Percentiles rank a stretch among this genome's conserved stretches.
phyloP scores from a whole-genome alignment of 352 stramenopile genomes.

The Phytopythium helicoides region DNA sequence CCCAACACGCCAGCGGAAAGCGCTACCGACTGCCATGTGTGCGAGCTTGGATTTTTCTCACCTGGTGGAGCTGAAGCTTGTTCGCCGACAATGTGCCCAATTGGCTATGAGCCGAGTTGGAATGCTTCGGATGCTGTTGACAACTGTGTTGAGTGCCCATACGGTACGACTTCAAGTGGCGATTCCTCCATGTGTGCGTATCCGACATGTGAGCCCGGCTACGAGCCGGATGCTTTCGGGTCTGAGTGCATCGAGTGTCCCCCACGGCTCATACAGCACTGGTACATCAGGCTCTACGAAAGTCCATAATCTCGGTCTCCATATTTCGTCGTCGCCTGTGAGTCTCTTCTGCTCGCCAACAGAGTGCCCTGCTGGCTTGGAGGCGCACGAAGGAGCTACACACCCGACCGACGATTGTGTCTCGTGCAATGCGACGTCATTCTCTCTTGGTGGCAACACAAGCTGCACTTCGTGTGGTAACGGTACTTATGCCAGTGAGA shows the following conservation, averaged over 20 bases:
- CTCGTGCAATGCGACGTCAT: slow-evolving; percentile 24
- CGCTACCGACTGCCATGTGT: slow-evolving; percentile 23
- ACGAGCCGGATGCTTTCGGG: slow-evolving; percentile 33
- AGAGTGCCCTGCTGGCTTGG: slow-evolving; percentile 20
- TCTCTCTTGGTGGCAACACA: slow-evolving; percentile 28
- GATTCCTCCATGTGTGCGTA: slow-evolving; percentile 30
- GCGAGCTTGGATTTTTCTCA: slow-evolving; percentile 33
- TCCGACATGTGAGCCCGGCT: slow-evolving; percentile 35
- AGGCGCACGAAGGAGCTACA: slow-evolving; percentile 16
- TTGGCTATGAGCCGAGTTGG: slow-evolving; percentile 21
- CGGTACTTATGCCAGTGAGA: slow-evolving; percentile 27
- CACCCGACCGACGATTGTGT: slow-evolving; percentile 26
- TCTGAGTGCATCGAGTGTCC: slow-evolving; percentile 23
- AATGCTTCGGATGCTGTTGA: slow-evolving; percentile 26
- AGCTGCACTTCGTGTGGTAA: slow-evolving; percentile 26
- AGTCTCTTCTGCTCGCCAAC: slow-evolving; percentile 22
- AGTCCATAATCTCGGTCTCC: slow-evolving; percentile 1
- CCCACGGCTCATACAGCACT: slow-evolving; percentile 21
- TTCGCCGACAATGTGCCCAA: slow-evolving; percentile 20
- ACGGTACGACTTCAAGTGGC: slow-evolving; percentile 30
- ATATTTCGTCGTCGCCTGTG: neutral
- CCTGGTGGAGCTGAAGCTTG: slow-evolving; percentile 22
- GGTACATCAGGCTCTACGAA: slow-evolving; percentile 14
- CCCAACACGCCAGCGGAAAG: slow-evolving; percentile 18
- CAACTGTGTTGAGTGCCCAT: slow-evolving; percentile 27